These are phyloP conservation scores for Dissophora globulifera DNA, from an alignment of 192 early-diverging fungal genomes.

Conservation along the genomic window DNA sequence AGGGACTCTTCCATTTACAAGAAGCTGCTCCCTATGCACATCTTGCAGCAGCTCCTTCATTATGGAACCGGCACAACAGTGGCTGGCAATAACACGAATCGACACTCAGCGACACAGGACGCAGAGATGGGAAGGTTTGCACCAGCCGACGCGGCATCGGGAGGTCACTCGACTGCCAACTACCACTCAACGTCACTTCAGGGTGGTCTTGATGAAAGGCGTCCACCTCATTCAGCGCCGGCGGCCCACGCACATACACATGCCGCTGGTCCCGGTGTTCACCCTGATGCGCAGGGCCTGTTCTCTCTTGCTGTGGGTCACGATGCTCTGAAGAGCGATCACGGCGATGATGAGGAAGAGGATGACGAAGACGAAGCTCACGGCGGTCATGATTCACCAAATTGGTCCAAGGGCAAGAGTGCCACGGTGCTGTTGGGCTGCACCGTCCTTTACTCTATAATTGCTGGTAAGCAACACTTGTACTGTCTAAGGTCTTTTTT, in stretches of 20 bases:
- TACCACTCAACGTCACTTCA: slow-evolving; percentile 26
- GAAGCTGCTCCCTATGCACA: slow-evolving; percentile 57
- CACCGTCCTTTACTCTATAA: slow-evolving; percentile 85
- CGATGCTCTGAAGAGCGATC: slow-evolving; percentile 26
- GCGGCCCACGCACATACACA: neutral
- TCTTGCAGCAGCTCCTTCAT: slow-evolving; percentile 58
- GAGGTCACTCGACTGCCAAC: slow-evolving; percentile 31
- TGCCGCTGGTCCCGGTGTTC: neutral
- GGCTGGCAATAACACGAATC: slow-evolving; percentile 14
- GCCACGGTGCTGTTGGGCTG: slow-evolving; percentile 81
- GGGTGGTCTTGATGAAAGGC: slow-evolving; percentile 21
- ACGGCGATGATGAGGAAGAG: slow-evolving; percentile 57
- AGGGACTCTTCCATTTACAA: slow-evolving; percentile 55
- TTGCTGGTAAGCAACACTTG: slow-evolving; percentile 66
- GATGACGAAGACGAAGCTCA: slow-evolving; percentile 71
- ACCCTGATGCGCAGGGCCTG: slow-evolving; percentile 29
- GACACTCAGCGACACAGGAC: slow-evolving; percentile 17
- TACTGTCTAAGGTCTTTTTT: too few species aligned
- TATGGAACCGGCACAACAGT: slow-evolving; percentile 16
- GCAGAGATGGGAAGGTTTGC: slow-evolving; percentile 44
- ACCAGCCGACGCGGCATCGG: slow-evolving; percentile 9
- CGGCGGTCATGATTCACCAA: slow-evolving; percentile 90
- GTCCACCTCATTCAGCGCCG: slow-evolving; percentile 15
- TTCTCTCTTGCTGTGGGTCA: slow-evolving; percentile 35
- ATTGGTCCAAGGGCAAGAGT: slow-evolving; percentile 87